Conservation (phyloP, 805 yeast genomes). For the Kuraishia piskuri region DNA sequence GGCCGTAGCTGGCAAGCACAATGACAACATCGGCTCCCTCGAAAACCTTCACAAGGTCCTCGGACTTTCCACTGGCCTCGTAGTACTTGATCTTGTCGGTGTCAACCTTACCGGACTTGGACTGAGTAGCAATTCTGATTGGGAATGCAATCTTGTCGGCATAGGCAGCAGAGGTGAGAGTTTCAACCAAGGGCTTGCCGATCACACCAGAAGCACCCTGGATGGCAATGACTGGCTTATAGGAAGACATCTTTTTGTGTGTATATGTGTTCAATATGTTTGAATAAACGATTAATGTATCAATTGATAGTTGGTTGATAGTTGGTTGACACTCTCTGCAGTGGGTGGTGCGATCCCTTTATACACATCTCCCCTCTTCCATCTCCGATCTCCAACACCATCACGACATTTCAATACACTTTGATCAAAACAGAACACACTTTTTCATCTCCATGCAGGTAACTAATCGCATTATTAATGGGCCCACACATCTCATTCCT, state of each 20-base stretch:
- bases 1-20: slow-evolving; percentile 33
- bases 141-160: slow-evolving; percentile 25
- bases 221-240: slow-evolving; percentile 30
- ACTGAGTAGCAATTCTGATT: slow-evolving; percentile 41
- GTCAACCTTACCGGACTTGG: slow-evolving; percentile 21
- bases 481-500: no score
- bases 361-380: background rate
- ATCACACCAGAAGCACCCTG: slow-evolving; percentile 44
- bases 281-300: no score
- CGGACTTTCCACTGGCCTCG: slow-evolving; percentile 19
- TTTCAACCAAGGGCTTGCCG: slow-evolving; percentile 38
- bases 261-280: background rate
- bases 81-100: slow-evolving; percentile 31
- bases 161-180: slow-evolving; percentile 34
- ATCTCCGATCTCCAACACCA: background rate
- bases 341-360: background rate
- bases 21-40: slow-evolving; percentile 34
- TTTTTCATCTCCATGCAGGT: no score
- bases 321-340: background rate
- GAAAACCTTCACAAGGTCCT: slow-evolving; percentile 12
- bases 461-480: no score
- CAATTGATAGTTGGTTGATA: background rate
- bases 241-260: background rate
- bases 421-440: no score
- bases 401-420: background rate